Percentiles rank a stretch among this genome's conserved stretches.
phyloP scores from a whole-genome alignment of 495 filamentous ascomycete species.

The Hypoxylon crocopeplum region DNA sequence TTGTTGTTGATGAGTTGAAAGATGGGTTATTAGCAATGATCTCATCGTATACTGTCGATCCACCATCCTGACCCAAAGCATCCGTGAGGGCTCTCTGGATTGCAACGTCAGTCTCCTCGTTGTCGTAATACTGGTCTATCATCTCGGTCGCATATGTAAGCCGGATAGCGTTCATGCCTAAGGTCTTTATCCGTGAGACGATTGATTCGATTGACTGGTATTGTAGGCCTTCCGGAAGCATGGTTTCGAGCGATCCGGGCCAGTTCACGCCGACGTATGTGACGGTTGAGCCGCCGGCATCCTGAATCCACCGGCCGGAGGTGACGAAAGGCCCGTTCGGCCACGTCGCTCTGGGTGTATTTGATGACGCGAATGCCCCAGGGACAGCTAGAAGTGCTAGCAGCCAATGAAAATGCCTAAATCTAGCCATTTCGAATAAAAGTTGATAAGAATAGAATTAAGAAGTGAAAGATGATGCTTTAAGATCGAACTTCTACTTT shows the following conservation, averaged over 20 bases:
- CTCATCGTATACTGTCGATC: constrained; percentile 46
- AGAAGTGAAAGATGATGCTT: constrained; percentile 12
- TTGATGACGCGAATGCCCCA: constrained; percentile 13
- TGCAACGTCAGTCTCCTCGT: constrained; percentile 53
- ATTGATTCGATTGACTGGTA: constrained; percentile 59
- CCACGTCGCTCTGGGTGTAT: constrained; percentile 34
- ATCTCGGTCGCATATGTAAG: constrained; percentile 65
- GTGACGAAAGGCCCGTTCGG: constrained; percentile 46
- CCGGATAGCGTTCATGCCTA: constrained; percentile 62
- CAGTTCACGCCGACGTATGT: constrained; percentile 64
- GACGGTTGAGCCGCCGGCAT: constrained; percentile 52
- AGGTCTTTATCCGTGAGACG: constrained; percentile 54
- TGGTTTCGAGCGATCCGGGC: constrained; percentile 60
- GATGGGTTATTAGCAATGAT: constrained; percentile 55
- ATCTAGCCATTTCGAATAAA: constrained; percentile 20
- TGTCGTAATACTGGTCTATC: constrained; percentile 61
- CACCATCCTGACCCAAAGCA: constrained; percentile 51
- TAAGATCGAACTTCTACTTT: neutral
- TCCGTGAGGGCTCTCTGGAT: constrained; percentile 53
- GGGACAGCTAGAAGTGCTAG: constrained; percentile 3
- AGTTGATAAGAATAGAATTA: constrained; percentile 8
- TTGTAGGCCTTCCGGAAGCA: constrained; percentile 66
- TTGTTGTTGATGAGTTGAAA: constrained; percentile 51
- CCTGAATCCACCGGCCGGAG: constrained; percentile 56
- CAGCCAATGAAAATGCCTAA: constrained; percentile 15